These are phyloP conservation scores for Pestalotiopsis sp. DNA, from an alignment of 2,329 filamentous ascomycete genomes.

Conservation along the genomic window DNA sequence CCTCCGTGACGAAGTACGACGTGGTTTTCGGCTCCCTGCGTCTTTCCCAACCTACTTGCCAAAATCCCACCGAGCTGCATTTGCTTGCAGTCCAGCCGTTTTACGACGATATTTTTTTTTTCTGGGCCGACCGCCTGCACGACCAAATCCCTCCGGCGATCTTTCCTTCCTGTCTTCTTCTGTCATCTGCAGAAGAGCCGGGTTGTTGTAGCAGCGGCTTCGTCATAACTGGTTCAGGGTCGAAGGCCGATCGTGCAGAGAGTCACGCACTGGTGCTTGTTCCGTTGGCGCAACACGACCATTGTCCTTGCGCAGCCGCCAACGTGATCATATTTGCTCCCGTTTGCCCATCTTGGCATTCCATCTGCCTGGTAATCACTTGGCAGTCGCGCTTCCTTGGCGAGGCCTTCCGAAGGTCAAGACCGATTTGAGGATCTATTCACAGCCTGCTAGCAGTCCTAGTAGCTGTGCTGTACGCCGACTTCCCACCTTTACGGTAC, in stretches of 20 bases:
- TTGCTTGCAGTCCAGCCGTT: slow-evolving; percentile 7
- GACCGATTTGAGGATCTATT: not conserved
- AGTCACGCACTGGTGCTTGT: not conserved
- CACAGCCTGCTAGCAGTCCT: slow-evolving; percentile 12
- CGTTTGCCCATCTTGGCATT: not conserved
- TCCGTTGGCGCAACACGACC: not conserved
- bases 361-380: not conserved
- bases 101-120: not conserved
- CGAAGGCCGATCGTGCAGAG: not conserved
- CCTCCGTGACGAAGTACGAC: slow-evolving; percentile 11
- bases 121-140: not conserved
- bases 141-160: not conserved
- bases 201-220: not conserved
- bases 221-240: not conserved
- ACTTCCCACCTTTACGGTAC: not conserved
- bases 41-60: slow-evolving; percentile 10
- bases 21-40: slow-evolving; percentile 11
- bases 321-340: not conserved
- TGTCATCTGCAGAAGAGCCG: not conserved
- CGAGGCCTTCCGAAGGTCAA: not conserved
- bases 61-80: not conserved
- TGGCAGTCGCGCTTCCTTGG: not conserved
- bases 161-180: not conserved
- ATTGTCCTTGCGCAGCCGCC: not conserved
- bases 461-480: slow-evolving; percentile 4